Evolutionary conservation across 1,139 yeast genomes (phyloP).

Genomic region (Lizanozyma gosingica): DNA sequence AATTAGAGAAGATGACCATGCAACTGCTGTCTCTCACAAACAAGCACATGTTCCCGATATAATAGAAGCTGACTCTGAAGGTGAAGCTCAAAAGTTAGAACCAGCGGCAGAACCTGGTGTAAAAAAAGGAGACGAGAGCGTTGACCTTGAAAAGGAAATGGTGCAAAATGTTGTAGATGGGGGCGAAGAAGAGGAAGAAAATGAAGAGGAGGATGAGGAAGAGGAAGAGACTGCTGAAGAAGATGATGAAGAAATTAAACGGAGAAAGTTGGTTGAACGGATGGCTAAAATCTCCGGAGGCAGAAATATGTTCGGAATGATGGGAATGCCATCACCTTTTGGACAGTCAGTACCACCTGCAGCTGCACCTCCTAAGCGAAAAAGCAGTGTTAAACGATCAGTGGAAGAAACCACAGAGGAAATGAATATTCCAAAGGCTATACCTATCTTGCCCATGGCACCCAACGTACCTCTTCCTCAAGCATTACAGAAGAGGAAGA

Average conservation of each 20-base stretch:
- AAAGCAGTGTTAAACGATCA: conserved; percentile 10
- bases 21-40: background rate
- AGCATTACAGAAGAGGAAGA: conserved; percentile 9
- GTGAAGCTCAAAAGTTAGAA: no score
- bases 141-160: no score
- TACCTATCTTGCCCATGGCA: conserved; percentile 48
- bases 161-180: conserved; percentile 6
- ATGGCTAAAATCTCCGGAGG: conserved; percentile 96
- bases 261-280: conserved; percentile 76
- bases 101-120: no score
- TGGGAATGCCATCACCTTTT: conserved; percentile 56
- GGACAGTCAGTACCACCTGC: conserved; percentile 27
- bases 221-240: conserved; percentile 23
- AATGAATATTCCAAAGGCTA: conserved; percentile 19
- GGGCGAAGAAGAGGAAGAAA: conserved; percentile 9
- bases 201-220: conserved; percentile 13
- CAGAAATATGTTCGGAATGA: conserved; percentile 80
- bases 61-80: background rate
- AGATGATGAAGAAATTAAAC: conserved; percentile 72
- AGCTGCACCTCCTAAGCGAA: conserved; percentile 6
- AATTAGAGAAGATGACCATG: background rate
- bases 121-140: no score
- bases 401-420: conserved; percentile 8
- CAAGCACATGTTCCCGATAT: background rate
- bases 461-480: conserved; percentile 16